Percentiles rank a stretch among this genome's conserved stretches.
phyloP scores from a whole-genome alignment of 768 basidiomycete species.

The Podaxis sp. region DNA sequence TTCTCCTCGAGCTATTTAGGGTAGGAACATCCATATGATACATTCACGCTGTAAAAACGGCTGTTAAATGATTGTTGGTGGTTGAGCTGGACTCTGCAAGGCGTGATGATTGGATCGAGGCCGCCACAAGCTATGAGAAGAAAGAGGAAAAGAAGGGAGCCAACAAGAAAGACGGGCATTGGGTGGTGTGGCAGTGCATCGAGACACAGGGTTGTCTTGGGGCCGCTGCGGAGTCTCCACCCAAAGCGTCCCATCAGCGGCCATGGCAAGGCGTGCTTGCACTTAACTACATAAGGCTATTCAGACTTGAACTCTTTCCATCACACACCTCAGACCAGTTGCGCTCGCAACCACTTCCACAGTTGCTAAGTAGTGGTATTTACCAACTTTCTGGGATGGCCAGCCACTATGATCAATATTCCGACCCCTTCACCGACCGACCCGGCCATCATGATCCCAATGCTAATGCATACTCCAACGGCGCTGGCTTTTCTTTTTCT shows the following conservation, averaged over 20 bases:
- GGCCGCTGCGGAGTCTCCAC: conserved; percentile 5
- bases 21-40: neutral
- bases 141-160: neutral
- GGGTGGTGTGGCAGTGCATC: neutral
- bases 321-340: too few species aligned
- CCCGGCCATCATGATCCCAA: neutral
- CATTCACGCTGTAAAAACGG: too few species aligned
- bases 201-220: neutral
- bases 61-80: neutral
- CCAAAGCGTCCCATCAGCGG: neutral
- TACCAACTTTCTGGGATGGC: neutral
- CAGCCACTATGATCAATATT: conserved; percentile 1
- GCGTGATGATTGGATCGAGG: too few species aligned
- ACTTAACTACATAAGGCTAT: conserved; percentile 4
- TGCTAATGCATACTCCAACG: neutral
- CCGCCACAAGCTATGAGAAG: too few species aligned
- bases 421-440: conserved; percentile 6
- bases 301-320: too few species aligned
- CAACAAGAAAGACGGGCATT: neutral
- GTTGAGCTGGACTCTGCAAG: neutral
- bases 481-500: neutral
- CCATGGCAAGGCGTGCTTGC: neutral
- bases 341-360: neutral
- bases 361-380: neutral
- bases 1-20: neutral